phyloP scores from a whole-genome alignment of 2,329 filamentous ascomycete genomes.

The Hypocreales sp. region DNA sequence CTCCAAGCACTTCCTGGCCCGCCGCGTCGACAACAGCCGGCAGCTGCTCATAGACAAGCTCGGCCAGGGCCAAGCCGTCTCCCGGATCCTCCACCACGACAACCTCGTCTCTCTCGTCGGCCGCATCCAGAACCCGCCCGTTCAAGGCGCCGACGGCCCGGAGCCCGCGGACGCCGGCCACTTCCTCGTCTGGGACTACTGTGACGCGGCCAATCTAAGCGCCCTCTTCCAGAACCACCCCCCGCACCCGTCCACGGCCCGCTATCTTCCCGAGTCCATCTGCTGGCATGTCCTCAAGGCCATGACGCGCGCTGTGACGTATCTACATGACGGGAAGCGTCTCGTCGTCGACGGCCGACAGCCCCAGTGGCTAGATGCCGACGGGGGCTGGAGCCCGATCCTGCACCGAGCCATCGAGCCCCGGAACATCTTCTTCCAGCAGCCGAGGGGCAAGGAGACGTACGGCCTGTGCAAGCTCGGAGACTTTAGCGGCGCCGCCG shows the following conservation, averaged over 20 bases:
- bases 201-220: slow-evolving; percentile 32
- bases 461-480: slow-evolving; percentile 41
- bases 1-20: no score
- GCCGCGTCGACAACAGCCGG: no score
- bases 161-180: slow-evolving; percentile 8
- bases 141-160: slow-evolving; percentile 5
- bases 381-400: slow-evolving; percentile 33
- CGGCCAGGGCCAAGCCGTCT: slow-evolving; percentile 14
- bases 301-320: slow-evolving; percentile 31
- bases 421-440: slow-evolving; percentile 33
- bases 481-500: slow-evolving; percentile 23
- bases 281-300: slow-evolving; percentile 39
- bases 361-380: slow-evolving; percentile 7
- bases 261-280: slow-evolving; percentile 33
- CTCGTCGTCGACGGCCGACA: slow-evolving; percentile 7
- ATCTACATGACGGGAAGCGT: slow-evolving; percentile 33
- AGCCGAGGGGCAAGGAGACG: slow-evolving; percentile 28
- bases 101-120: slow-evolving; percentile 30
- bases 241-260: slow-evolving; percentile 3
- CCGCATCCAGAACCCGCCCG: slow-evolving; percentile 12
- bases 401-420: slow-evolving; percentile 32
- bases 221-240: slow-evolving; percentile 19
- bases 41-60: slow-evolving; percentile 9
- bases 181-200: slow-evolving; percentile 34
- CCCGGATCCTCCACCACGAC: slow-evolving; percentile 29